A percentile compares a stretch with the other conserved stretches of the same genome.
Conservation (phyloP, 2,329 filamentous ascomycete genomes). For the Hypoxylon sp. region DNA sequence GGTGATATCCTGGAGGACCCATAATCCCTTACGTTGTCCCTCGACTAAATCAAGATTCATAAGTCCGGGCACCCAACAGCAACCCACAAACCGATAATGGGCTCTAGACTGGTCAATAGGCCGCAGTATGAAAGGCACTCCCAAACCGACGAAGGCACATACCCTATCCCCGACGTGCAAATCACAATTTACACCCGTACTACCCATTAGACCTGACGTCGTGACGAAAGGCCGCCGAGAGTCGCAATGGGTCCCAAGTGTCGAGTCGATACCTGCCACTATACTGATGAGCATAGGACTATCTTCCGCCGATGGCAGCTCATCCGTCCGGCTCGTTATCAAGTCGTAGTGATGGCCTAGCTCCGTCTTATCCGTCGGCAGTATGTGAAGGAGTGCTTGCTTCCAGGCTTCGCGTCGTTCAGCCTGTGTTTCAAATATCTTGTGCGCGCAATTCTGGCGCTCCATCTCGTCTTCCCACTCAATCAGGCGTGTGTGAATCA, state of each 20-base stretch:
- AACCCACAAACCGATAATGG: conserved; percentile 18
- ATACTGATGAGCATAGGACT: conserved; percentile 7
- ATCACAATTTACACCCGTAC: conserved; percentile 25
- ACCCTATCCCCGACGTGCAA: conserved; percentile 16
- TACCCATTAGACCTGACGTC: conserved; percentile 24
- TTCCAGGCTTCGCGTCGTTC: conserved; percentile 27
- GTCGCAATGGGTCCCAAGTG: conserved; percentile 15
- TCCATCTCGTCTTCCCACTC: conserved; percentile 31
- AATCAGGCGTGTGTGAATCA: conserved; percentile 4
- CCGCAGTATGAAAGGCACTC: conserved; percentile 23
- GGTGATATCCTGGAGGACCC: conserved; percentile 21
- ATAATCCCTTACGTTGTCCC: conserved; percentile 11
- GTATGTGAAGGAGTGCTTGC: conserved; percentile 17
- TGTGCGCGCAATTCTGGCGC: conserved; percentile 11
- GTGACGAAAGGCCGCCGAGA: conserved; percentile 23
- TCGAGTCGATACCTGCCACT: conserved; percentile 9
- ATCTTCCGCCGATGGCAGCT: neutral
- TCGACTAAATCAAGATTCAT: conserved; percentile 14
- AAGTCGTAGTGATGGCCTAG: conserved; percentile 23
- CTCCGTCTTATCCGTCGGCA: conserved; percentile 14
- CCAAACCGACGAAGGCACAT: conserved; percentile 17
- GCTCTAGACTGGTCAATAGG: conserved; percentile 3
- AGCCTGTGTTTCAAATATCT: conserved; percentile 8
- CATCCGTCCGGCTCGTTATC: conserved; percentile 12
- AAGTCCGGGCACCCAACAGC: conserved; percentile 26